Conservation (phyloP, 495 filamentous ascomycete genomes). For the Aspergillus sclerotiicarbonarius region DNA sequence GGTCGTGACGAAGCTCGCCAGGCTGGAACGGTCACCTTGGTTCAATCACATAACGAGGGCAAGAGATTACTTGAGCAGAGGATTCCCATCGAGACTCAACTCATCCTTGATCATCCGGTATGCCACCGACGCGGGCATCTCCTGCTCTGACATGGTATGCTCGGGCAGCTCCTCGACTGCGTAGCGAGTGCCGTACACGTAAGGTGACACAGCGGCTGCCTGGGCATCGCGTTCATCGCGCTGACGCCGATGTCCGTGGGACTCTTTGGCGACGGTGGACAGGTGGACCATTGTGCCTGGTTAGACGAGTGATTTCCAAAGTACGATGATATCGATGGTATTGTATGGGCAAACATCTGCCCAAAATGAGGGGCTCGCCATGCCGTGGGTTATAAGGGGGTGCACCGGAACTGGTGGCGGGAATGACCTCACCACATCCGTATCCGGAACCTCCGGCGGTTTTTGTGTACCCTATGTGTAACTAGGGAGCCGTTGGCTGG, state of each 20-base stretch:
- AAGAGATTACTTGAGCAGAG: conserved; percentile 67
- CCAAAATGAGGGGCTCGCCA: no score
- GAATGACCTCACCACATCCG: conserved; percentile 11
- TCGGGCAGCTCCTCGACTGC: conserved; percentile 71
- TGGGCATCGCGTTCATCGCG: conserved; percentile 18
- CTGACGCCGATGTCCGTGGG: conserved; percentile 5
- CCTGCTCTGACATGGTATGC: conserved; percentile 72
- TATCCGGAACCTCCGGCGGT: background rate
- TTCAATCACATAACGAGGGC: background rate
- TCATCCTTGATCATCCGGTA: conserved; percentile 89
- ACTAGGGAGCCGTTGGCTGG: background rate
- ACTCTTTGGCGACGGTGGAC: conserved; percentile 15
- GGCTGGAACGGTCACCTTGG: conserved; percentile 35
- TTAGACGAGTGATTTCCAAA: background rate
- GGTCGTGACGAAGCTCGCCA: conserved; percentile 81
- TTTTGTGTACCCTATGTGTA: background rate
- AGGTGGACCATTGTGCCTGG: conserved; percentile 23
- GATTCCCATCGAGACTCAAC: conserved; percentile 80
- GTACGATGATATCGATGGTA: no score
- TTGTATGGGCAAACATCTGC: no score
- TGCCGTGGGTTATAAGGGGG: background rate
- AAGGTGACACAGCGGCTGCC: conserved; percentile 56
- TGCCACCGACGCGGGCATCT: conserved; percentile 77
- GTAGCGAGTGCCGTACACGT: conserved; percentile 74
- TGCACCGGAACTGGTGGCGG: background rate